Percentiles rank a stretch among this genome's conserved stretches.
phyloP scores from a whole-genome alignment of 345 rosid genomes.

The Boechera retrofracta region DNA sequence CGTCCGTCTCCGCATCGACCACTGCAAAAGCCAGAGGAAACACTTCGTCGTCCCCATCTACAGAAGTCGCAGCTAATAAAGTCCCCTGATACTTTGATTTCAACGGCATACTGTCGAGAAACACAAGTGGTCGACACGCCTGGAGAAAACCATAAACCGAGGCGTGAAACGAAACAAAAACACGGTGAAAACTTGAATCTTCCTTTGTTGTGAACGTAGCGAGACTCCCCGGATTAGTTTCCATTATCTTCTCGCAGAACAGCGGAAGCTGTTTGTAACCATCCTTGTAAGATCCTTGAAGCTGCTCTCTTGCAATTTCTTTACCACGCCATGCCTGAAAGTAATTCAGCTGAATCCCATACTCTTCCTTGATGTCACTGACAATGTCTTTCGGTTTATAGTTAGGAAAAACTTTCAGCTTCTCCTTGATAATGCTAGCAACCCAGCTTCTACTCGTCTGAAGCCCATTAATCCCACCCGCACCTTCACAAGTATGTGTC shows the following conservation, averaged over 20 bases:
- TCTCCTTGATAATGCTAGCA: constrained; percentile 92
- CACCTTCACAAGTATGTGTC: constrained; percentile 87
- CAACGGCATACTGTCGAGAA: constrained; percentile 78
- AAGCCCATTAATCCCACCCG: constrained; percentile 66
- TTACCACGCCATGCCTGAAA: constrained; percentile 98
- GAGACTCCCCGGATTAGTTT: constrained; percentile 84
- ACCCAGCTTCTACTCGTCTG: constrained; percentile 97
- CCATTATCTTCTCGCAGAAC: constrained; percentile 83
- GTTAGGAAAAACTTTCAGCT: constrained; percentile 74
- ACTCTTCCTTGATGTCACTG: constrained; percentile 81
- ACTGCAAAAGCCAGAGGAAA: constrained; percentile 90
- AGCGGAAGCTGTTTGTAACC: constrained; percentile 83
- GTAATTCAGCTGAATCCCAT: constrained; percentile 86
- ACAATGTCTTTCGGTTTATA: constrained; percentile 97
- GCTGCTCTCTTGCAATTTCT: constrained; percentile 95
- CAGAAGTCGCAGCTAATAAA: constrained; percentile 83
- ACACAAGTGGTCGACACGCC: constrained; percentile 91
- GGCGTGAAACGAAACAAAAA: constrained; percentile 87
- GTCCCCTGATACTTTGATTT: constrained; percentile 95
- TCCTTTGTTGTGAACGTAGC: constrained; percentile 86
- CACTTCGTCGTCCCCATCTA: constrained; percentile 79
- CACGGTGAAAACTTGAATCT: constrained; percentile 93
- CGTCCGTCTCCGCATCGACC: constrained; percentile 77
- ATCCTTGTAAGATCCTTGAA: constrained; percentile 91
- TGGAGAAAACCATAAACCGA: constrained; percentile 73